Percentiles rank a stretch among this genome's conserved stretches.
phyloP scores from a whole-genome alignment of 805 yeast genomes.

The Pichia ethanolica region DNA sequence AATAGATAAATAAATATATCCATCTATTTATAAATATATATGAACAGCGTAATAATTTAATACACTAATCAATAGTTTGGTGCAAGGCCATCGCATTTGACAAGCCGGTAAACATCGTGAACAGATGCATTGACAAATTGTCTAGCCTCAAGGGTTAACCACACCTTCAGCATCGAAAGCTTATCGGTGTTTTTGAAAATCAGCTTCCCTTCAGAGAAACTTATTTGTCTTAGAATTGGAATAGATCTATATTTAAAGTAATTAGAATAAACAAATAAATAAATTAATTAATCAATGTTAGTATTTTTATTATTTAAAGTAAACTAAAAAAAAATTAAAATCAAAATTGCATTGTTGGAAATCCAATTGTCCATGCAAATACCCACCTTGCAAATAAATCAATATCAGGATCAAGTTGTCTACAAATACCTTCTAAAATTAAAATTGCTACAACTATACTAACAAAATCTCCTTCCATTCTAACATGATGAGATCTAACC shows the following conservation, averaged over 20 bases:
- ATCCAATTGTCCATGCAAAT: conserved; percentile 37
- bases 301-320: not conserved
- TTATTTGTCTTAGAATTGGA: conserved; percentile 78
- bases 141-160: conserved; percentile 86
- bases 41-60: not conserved
- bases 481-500: conserved; percentile 91
- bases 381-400: conserved; percentile 95
- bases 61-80: conserved; percentile 42
- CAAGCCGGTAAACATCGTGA: conserved; percentile 58
- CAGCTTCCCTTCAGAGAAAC: conserved; percentile 59
- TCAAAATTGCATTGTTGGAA: conserved; percentile 26
- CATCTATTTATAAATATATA: too few species aligned
- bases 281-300: not conserved
- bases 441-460: conserved; percentile 92
- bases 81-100: conserved; percentile 57
- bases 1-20: too few species aligned
- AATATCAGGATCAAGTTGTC: conserved; percentile 86
- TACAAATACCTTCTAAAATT: conserved; percentile 88
- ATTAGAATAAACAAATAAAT: not conserved
- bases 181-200: conserved; percentile 49
- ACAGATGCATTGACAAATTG: conserved; percentile 79
- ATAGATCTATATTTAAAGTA: conserved; percentile 44
- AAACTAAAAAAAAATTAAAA: not conserved
- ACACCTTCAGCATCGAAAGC: conserved; percentile 79
- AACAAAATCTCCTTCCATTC: conserved; percentile 96